Evolutionary conservation across 805 yeast species (phyloP).

Genomic region (Zygoascus tannicola): DNA sequence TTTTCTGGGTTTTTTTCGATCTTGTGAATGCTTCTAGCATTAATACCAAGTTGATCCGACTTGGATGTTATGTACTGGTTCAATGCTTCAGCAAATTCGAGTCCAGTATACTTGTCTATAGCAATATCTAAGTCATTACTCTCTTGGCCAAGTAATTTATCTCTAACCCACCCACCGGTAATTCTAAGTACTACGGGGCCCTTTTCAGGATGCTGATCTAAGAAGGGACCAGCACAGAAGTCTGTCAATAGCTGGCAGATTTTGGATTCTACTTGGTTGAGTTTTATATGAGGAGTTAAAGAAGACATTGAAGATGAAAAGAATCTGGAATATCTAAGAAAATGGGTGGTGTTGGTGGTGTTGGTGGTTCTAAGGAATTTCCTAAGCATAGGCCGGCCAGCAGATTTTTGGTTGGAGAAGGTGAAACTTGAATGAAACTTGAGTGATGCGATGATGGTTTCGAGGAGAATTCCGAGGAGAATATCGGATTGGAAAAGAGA

Average conservation of each 20-base stretch:
- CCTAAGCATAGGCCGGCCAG: too few relatives aligned
- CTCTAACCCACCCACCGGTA: conserved; percentile 99
- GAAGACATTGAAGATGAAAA: neutral
- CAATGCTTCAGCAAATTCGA: conserved; percentile 65
- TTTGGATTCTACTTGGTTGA: conserved; percentile 24
- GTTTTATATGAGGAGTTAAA: conserved; percentile 14
- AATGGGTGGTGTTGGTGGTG: too few relatives aligned
- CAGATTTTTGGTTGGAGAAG: too few relatives aligned
- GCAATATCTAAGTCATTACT: conserved; percentile 91
- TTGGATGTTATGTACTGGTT: conserved; percentile 36
- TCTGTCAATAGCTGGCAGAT: conserved; percentile 25
- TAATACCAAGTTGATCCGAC: conserved; percentile 24
- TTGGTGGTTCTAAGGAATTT: too few relatives aligned
- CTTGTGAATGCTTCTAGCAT: conserved; percentile 47
- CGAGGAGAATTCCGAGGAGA: too few relatives aligned
- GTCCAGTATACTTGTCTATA: conserved; percentile 75
- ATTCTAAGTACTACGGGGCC: conserved; percentile 47
- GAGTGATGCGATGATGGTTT: too few relatives aligned
- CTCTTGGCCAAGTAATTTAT: conserved; percentile 70
- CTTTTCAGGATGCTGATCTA: conserved; percentile 19
- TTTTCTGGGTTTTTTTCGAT: conserved; percentile 91
- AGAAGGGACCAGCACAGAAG: too few relatives aligned
- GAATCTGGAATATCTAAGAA: too few relatives aligned
- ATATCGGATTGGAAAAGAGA: too few relatives aligned
- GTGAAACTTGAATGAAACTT: too few relatives aligned